Evolutionary conservation across 2,329 filamentous ascomycete species (phyloP).

Genomic region (Arachnomyces sp.): DNA sequence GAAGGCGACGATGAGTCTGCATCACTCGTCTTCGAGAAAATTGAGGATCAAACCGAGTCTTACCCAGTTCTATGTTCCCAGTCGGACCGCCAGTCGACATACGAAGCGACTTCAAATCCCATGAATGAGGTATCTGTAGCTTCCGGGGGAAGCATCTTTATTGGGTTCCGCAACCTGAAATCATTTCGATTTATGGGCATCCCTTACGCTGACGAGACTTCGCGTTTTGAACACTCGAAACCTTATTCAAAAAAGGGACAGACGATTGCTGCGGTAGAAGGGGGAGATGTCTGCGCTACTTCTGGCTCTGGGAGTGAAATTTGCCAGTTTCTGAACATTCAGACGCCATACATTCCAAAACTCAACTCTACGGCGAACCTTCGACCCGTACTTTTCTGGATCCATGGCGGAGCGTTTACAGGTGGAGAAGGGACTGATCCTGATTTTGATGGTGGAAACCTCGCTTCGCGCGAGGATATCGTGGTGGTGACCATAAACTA

Average conservation of each 20-base stretch:
- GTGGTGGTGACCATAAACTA: conserved; percentile 42
- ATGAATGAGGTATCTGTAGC: conserved; percentile 34
- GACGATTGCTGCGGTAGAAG: conserved; percentile 39
- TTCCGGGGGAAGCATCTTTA: conserved; percentile 38
- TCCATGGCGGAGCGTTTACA: conserved; percentile 51
- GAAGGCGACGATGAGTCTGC: conserved; percentile 22
- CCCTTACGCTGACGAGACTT: conserved; percentile 34
- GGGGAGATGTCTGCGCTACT: conserved; percentile 39
- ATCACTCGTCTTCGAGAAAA: conserved; percentile 18
- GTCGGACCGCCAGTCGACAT: conserved; percentile 28
- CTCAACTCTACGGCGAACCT: conserved; percentile 31
- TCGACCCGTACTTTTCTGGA: conserved; percentile 44
- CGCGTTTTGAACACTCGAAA: conserved; percentile 40
- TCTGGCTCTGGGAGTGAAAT: conserved; percentile 35
- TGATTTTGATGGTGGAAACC: conserved; percentile 24
- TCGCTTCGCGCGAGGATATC: conserved; percentile 29
- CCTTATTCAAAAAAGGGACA: conserved; percentile 38
- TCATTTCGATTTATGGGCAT: conserved; percentile 43
- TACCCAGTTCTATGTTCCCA: conserved; percentile 47
- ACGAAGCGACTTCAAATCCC: conserved; percentile 13
- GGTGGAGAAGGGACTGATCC: conserved; percentile 35
- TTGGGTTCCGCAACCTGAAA: conserved; percentile 47
- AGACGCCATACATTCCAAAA: conserved; percentile 38
- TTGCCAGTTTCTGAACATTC: conserved; percentile 44
- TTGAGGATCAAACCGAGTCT: conserved; percentile 17